These are phyloP conservation scores for Cicer arietinum DNA, from an alignment of 306 rosid species.

Conservation along the genomic window DNA sequence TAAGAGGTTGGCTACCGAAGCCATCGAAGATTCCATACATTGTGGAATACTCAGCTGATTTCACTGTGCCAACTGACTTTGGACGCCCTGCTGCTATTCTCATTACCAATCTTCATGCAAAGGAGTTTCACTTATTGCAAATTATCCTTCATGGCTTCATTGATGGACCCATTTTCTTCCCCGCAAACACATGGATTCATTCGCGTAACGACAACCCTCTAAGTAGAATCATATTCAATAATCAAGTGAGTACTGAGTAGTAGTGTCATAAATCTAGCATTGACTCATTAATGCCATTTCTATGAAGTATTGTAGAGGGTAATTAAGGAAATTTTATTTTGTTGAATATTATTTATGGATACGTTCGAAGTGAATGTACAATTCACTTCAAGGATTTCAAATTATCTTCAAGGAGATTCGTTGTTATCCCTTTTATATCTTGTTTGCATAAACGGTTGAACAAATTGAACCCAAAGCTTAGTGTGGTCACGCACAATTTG, in stretches of 20 bases:
- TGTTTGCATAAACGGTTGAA: too few relatives aligned
- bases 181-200: constrained; percentile 91
- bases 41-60: constrained; percentile 72
- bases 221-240: constrained; percentile 79
- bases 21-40: constrained; percentile 53
- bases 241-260: constrained; percentile 55
- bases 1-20: constrained; percentile 83
- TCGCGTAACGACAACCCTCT: constrained; percentile 68
- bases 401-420: too few relatives aligned
- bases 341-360: too few relatives aligned
- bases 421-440: too few relatives aligned
- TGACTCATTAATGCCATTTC: neutral
- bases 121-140: constrained; percentile 78
- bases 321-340: too few relatives aligned
- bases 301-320: too few relatives aligned
- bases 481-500: too few relatives aligned
- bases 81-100: constrained; percentile 84
- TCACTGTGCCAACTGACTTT: constrained; percentile 66
- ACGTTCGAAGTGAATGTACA: too few relatives aligned
- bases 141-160: constrained; percentile 76
- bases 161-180: constrained; percentile 81
- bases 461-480: too few relatives aligned
- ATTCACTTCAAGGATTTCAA: too few relatives aligned
- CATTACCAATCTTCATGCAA: constrained; percentile 74
- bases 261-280: neutral